phyloP scores from a whole-genome alignment of 139 green algal genomes.

The Mesotaenium endlicherianum region DNA sequence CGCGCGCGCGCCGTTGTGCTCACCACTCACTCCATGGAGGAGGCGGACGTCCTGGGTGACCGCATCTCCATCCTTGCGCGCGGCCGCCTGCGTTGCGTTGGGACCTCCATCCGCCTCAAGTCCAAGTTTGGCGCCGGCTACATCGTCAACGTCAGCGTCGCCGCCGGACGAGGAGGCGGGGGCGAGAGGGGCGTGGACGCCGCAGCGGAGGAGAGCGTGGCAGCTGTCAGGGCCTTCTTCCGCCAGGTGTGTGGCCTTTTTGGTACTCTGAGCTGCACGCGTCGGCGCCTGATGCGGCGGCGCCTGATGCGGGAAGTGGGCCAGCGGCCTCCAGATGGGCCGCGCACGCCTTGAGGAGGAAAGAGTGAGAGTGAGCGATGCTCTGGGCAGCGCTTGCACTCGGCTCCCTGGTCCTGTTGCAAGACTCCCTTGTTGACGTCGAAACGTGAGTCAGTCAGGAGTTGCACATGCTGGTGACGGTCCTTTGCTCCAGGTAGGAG shows the following conservation, averaged over 20 bases:
- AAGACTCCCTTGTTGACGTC: too few species aligned
- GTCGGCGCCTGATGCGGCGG: background rate
- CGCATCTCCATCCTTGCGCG: conserved; percentile 61
- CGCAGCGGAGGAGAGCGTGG: background rate
- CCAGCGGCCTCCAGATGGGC: too few species aligned
- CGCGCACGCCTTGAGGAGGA: too few species aligned
- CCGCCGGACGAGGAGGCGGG: background rate
- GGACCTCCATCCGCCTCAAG: conserved; percentile 57
- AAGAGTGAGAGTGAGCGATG: too few species aligned
- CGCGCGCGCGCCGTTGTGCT: conserved; percentile 50
- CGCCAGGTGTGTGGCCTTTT: conserved; percentile 20
- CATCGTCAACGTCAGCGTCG: conserved; percentile 31
- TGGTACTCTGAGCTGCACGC: background rate
- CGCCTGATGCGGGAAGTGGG: too few species aligned
- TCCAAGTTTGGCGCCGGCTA: conserved; percentile 48
- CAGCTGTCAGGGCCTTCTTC: conserved; percentile 33
- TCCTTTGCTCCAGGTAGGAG: too few species aligned
- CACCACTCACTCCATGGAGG: conserved; percentile 65
- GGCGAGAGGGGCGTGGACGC: background rate
- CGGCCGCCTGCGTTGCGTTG: conserved; percentile 49
- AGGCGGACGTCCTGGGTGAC: conserved; percentile 63
- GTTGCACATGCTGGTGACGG: too few species aligned
- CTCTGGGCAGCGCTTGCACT: too few species aligned
- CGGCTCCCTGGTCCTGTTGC: too few species aligned
- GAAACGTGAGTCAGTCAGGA: too few species aligned